A percentile compares a stretch with the other conserved stretches of the same genome.
Conservation (phyloP, 371 early-diverging fungal genomes). For the Mucor racemosus region DNA sequence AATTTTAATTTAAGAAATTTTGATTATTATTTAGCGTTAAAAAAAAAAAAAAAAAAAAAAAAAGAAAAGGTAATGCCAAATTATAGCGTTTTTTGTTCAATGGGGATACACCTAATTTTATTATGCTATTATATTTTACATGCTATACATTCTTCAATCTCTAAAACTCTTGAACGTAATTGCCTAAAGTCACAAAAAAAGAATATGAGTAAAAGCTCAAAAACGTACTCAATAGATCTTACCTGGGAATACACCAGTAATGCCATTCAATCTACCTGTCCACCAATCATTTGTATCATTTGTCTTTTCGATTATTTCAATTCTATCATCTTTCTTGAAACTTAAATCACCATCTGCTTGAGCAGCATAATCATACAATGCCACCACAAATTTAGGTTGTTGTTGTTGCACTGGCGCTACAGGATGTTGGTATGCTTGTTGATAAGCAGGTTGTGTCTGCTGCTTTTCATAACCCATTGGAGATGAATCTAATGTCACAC, state of each 20-base stretch:
- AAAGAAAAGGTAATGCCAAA: too few relatives aligned
- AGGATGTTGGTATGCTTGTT: background rate
- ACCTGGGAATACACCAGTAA: slow-evolving; percentile 75
- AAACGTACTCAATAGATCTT: slow-evolving; percentile 18
- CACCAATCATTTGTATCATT: slow-evolving; percentile 75
- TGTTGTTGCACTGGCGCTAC: background rate
- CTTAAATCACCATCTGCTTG: slow-evolving; percentile 72
- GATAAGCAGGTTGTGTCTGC: background rate
- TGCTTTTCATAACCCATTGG: slow-evolving; percentile 8
- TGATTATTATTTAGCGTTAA: too few relatives aligned
- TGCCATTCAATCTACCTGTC: slow-evolving; percentile 70
- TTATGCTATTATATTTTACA: slow-evolving; percentile 6
- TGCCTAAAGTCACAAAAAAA: slow-evolving; percentile 20
- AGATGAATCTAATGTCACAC: slow-evolving; percentile 2
- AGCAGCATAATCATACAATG: slow-evolving; percentile 76
- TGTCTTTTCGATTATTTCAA: slow-evolving; percentile 70
- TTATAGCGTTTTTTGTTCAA: too few relatives aligned
- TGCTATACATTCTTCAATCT: background rate
- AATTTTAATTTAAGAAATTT: too few relatives aligned
- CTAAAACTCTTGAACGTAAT: slow-evolving; percentile 35
- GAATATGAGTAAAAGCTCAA: background rate
- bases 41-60: too few relatives aligned
- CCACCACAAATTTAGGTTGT: slow-evolving; percentile 42
- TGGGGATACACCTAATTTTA: background rate
- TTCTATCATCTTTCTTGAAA: slow-evolving; percentile 69